Percentiles rank a stretch among this genome's conserved stretches.
phyloP scores from a whole-genome alignment of 1,284 basidiomycete genomes.

The Malassezia pachydermatis region DNA sequence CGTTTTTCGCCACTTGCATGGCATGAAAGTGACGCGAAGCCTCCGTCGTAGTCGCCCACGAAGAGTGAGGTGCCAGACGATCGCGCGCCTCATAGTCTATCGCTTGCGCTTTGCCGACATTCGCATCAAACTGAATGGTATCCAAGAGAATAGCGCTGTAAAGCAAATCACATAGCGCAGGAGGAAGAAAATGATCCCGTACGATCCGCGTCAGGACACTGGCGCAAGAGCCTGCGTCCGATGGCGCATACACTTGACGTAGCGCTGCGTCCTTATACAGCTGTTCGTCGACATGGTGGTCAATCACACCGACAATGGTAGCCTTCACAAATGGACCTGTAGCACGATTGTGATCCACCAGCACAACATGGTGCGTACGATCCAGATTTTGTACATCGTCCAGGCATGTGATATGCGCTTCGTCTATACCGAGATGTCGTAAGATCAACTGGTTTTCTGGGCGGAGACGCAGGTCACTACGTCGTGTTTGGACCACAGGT shows the following conservation, averaged over 20 bases:
- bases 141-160: constrained; percentile 48
- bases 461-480: constrained; percentile 63
- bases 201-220: constrained; percentile 18
- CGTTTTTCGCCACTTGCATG: constrained; percentile 58
- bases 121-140: constrained; percentile 27
- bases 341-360: constrained; percentile 64
- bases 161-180: constrained; percentile 18
- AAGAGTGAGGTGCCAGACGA: constrained; percentile 52
- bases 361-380: constrained; percentile 55
- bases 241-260: constrained; percentile 15
- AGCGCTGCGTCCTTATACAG: constrained; percentile 51
- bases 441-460: constrained; percentile 64
- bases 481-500: constrained; percentile 62
- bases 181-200: neutral
- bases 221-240: constrained; percentile 17
- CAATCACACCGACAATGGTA: constrained; percentile 64
- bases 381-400: constrained; percentile 50
- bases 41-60: neutral
- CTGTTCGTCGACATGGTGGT: constrained; percentile 81
- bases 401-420: constrained; percentile 47
- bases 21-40: constrained; percentile 51
- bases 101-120: constrained; percentile 62
- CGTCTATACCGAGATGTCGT: constrained; percentile 21
- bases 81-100: constrained; percentile 57
- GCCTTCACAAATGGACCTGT: constrained; percentile 19